phyloP scores from a whole-genome alignment of 1,284 basidiomycete species.

The Entoloma clypeatum region DNA sequence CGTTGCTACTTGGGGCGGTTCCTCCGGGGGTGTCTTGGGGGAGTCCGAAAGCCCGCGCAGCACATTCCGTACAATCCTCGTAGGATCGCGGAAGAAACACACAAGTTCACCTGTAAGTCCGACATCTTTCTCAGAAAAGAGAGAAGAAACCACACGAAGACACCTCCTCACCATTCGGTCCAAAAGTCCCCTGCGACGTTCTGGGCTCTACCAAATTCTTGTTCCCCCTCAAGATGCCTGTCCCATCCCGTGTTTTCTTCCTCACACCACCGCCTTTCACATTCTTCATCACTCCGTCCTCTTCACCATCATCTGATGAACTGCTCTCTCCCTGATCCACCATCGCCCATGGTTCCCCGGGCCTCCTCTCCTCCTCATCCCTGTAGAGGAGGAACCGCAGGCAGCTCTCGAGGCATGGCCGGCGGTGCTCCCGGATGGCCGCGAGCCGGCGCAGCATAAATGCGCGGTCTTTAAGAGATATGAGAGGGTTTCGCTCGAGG shows the following conservation, averaged over 20 bases:
- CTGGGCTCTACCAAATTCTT: constrained; percentile 79
- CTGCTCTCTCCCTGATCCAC: constrained; percentile 52
- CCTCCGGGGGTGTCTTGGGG: constrained; percentile 28
- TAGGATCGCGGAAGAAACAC: constrained; percentile 78
- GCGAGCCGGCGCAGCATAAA: constrained; percentile 75
- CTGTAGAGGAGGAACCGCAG: constrained; percentile 75
- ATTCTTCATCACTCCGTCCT: too few relatives aligned
- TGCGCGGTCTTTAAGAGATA: constrained; percentile 71
- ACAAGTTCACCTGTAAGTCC: constrained; percentile 67
- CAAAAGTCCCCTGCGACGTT: constrained; percentile 80
- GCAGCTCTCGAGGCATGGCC: constrained; percentile 81
- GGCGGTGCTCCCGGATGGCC: constrained; percentile 60
- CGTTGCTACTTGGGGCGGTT: constrained; percentile 19
- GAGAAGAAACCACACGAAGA: neutral
- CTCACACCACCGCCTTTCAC: constrained; percentile 17
- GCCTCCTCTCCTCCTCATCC: constrained; percentile 47
- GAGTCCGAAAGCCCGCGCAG: constrained; percentile 48
- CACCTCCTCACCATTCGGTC: constrained; percentile 66
- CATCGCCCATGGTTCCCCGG: constrained; percentile 37
- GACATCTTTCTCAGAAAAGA: constrained; percentile 1
- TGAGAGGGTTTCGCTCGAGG: constrained; percentile 78
- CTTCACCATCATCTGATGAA: constrained; percentile 42
- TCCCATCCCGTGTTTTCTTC: constrained; percentile 43
- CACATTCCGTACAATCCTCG: constrained; percentile 61
- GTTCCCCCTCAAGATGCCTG: constrained; percentile 53